phyloP scores from a whole-genome alignment of 306 rosid genomes.

The Luffa aegyptiaca region DNA sequence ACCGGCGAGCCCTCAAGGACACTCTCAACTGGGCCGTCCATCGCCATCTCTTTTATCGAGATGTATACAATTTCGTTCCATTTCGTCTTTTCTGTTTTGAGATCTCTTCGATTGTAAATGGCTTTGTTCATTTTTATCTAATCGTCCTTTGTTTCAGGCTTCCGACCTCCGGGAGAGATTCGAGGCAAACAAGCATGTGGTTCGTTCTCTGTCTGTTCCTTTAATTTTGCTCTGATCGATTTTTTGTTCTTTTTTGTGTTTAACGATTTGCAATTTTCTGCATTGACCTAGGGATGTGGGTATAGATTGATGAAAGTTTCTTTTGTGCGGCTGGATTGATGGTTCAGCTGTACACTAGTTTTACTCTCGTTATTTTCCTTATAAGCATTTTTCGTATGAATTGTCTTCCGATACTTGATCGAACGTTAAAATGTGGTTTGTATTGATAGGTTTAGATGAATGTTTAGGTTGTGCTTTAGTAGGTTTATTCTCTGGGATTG shows the following conservation, averaged over 20 bases:
- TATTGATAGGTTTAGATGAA: not conserved
- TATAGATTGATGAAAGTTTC: not conserved
- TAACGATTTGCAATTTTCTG: not conserved
- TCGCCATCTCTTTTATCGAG: slow-evolving; percentile 90
- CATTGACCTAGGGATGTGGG: not conserved
- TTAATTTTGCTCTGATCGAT: not conserved
- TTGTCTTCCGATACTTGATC: not conserved
- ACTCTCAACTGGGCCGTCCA: slow-evolving; percentile 98
- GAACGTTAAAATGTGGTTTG: not conserved
- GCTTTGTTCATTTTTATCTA: not conserved
- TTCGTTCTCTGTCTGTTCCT: slow-evolving; percentile 25
- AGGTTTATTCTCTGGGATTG: not conserved
- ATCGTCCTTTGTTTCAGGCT: slow-evolving; percentile 41
- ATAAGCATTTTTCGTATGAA: not conserved
- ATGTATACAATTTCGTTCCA: slow-evolving; percentile 22
- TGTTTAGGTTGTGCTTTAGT: not conserved
- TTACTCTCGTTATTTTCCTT: not conserved
- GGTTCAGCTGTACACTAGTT: not conserved
- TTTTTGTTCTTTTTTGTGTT: not conserved
- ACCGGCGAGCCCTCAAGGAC: slow-evolving; percentile 83
- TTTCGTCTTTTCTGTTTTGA: not conserved
- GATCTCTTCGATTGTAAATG: not conserved
- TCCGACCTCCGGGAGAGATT: slow-evolving; percentile 70
- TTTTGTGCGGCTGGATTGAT: not conserved
- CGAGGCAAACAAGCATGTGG: slow-evolving; percentile 70